Evolutionary conservation across 805 yeast species (phyloP), one percentile per base, ranked within the genome.

Genomic region (Dipodascus albidus): DNA sequence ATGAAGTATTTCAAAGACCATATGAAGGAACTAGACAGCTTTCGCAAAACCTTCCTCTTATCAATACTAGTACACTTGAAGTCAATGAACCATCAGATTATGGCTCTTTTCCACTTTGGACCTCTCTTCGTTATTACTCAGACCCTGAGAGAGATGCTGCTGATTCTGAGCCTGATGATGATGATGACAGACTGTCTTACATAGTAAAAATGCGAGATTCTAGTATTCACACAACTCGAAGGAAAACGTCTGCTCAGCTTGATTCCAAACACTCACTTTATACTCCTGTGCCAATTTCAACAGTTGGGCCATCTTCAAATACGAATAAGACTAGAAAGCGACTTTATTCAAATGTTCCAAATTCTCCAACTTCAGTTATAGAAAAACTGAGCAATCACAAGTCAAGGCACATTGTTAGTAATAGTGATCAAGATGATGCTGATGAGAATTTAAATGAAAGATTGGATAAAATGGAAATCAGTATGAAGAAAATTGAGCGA

Each of bases 1-100:
- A 63, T 22, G 64, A 63, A 50, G 67, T 63, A 2, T 63, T 63
- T 54, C 58, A 58, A 24, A 51, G 63, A 4, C 66, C 67, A 1
- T 62, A 60, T 48, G 61, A 62, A 22, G 66, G 63, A 1, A 58
- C 64, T 2, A 56, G 44, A 4, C 44, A 14, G 4, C 20, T 19
- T 27, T 27, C 33, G 11, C 33, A 27, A 6, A 27, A 27, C 11
- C 11, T 6, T 6, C 33, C 33, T 27, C 6, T 11, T 27, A n/a
- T n/a, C n/a, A n/a, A 6, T 11, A 27, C 11, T 27, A 27, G 33
- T 11, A 27, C 6, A 27, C 33, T 27, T 11, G 20, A 38, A 38
- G n/a, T 3, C 17, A 38, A 38, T 38, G 44, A 6, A 17, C 6
- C 20, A 11, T 17, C 44, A 11, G 20, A 38, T 4, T 38, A 38